These are phyloP conservation scores for Trichoderma atroviride DNA, from an alignment of 2,329 filamentous ascomycete species.

Conservation along the genomic window DNA sequence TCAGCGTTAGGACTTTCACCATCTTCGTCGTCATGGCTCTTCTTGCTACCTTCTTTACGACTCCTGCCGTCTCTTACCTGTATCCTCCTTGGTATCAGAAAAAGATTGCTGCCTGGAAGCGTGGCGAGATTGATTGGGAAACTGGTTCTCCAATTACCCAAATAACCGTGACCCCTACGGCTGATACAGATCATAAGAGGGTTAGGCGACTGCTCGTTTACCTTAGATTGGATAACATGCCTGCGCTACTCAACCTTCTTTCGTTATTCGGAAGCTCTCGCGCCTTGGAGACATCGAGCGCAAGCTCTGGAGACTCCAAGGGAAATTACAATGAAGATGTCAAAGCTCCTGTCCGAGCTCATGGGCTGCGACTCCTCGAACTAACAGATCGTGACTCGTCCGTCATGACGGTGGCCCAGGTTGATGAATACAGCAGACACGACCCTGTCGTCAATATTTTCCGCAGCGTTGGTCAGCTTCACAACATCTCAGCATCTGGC, in stretches of 20 bases:
- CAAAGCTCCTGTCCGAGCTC: conserved; percentile 60
- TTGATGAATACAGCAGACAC: conserved; percentile 69
- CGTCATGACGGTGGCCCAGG: conserved; percentile 89
- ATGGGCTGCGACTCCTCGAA: conserved; percentile 83
- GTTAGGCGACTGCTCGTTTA: conserved; percentile 75
- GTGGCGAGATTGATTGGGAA: conserved; percentile 89
- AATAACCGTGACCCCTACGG: conserved; percentile 25
- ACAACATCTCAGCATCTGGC: conserved; percentile 80
- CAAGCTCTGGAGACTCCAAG: conserved; percentile 31
- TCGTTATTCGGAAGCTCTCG: conserved; percentile 66
- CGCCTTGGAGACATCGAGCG: conserved; percentile 30
- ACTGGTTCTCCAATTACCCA: conserved; percentile 30
- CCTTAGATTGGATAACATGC: conserved; percentile 81
- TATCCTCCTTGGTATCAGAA: conserved; percentile 69
- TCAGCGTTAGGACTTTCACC: conserved; percentile 81
- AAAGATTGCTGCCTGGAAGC: conserved; percentile 62
- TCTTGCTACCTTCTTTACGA: conserved; percentile 81
- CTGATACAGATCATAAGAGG: conserved; percentile 25
- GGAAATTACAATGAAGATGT: conserved; percentile 34
- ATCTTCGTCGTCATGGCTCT: conserved; percentile 96
- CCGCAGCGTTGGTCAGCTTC: conserved; percentile 80
- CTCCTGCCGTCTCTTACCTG: conserved; percentile 70
- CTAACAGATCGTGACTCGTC: conserved; percentile 91
- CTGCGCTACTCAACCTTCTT: conserved; percentile 80
- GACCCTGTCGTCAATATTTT: conserved; percentile 93